Evolutionary conservation across 1,284 basidiomycete species (phyloP).

Genomic region (Xanthoconium separans): DNA sequence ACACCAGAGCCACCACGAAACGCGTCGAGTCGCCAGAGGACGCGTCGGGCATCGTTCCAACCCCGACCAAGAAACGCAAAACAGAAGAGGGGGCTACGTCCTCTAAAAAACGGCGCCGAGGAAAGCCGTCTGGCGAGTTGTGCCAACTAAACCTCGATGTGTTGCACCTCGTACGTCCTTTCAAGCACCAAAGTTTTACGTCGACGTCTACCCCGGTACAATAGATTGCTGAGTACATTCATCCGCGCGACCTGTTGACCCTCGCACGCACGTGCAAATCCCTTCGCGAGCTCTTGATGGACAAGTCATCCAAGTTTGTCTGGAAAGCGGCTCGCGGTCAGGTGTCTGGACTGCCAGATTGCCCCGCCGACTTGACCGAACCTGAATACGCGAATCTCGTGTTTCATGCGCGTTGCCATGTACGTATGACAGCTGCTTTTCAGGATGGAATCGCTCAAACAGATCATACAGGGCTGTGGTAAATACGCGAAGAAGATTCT

Average conservation of each 20-base stretch:
- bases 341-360: constrained; percentile 11
- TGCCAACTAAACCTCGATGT: constrained; percentile 15
- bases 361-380: constrained; percentile 35
- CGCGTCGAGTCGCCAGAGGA: background rate
- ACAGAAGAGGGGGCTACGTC: background rate
- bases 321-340: constrained; percentile 19
- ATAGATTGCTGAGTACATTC: constrained; percentile 5
- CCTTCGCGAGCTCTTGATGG: constrained; percentile 22
- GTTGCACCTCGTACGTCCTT: constrained; percentile 3
- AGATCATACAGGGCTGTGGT: background rate
- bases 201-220: too few species aligned
- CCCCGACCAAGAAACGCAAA: background rate
- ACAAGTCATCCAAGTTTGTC: constrained; percentile 13
- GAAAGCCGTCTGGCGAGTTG: background rate
- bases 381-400: constrained; percentile 30
- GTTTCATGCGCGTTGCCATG: constrained; percentile 21
- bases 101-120: background rate
- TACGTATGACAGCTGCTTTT: background rate
- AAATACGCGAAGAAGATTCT: background rate
- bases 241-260: constrained; percentile 23
- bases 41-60: too few species aligned
- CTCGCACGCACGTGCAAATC: constrained; percentile 24
- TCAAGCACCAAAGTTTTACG: fast-evolving
- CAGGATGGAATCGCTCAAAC: background rate
- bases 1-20: constrained; percentile 1